phyloP scores from a whole-genome alignment of 805 yeast genomes.

The Lipomyces starkeyi region DNA sequence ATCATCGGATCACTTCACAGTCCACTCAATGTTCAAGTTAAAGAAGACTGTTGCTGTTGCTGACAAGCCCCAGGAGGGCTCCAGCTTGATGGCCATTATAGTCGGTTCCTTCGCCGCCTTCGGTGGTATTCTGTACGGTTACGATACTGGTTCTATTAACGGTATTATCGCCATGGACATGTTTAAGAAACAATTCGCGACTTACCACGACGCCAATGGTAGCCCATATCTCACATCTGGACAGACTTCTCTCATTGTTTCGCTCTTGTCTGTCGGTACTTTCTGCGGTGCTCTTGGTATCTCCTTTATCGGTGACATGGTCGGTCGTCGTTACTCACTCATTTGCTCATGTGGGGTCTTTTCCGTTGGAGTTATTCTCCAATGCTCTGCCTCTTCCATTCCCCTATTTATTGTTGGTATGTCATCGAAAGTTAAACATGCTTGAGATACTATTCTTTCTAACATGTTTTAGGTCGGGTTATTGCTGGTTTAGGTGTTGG shows the following conservation, averaged over 20 bases:
- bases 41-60: background rate
- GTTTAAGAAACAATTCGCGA: conserved; percentile 2
- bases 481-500: conserved; percentile 82
- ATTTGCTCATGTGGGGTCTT: conserved; percentile 62
- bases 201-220: conserved; percentile 1
- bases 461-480: conserved; percentile 57
- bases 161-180: conserved; percentile 71
- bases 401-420: conserved; percentile 57
- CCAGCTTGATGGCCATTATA: conserved; percentile 53
- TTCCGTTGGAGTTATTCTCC: conserved; percentile 73
- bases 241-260: conserved; percentile 64
- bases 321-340: conserved; percentile 66
- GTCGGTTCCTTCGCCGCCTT: conserved; percentile 84
- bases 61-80: conserved; percentile 5
- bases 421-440: background rate
- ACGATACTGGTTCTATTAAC: conserved; percentile 85
- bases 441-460: background rate
- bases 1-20: background rate
- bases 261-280: conserved; percentile 86
- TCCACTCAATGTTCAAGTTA: background rate
- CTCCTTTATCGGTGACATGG: conserved; percentile 67
- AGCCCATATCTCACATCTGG: conserved; percentile 12
- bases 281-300: conserved; percentile 72
- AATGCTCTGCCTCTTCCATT: conserved; percentile 59
- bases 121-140: conserved; percentile 88